A percentile compares a stretch with the other conserved stretches of the same genome.
phyloP scores from a whole-genome alignment of 176 grass and related monocot species.

The Secale cereale region DNA sequence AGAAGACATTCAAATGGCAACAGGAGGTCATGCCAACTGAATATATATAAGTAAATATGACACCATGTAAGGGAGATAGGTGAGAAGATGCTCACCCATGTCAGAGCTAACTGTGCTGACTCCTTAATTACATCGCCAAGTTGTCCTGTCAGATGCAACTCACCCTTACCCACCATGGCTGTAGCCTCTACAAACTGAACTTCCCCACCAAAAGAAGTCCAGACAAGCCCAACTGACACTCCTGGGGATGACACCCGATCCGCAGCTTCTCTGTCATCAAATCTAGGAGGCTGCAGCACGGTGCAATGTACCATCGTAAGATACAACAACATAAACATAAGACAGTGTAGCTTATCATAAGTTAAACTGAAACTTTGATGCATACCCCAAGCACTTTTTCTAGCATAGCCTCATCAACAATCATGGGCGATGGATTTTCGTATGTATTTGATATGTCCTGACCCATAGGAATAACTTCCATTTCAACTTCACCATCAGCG shows the following conservation, averaged over 20 bases:
- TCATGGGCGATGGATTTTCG: constrained; percentile 52
- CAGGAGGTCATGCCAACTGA: not conserved
- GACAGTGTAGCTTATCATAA: not conserved
- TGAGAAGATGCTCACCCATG: constrained; percentile 68
- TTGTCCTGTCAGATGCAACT: constrained; percentile 96
- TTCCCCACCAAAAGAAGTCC: constrained; percentile 93
- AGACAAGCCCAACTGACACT: constrained; percentile 89
- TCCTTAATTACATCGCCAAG: constrained; percentile 99
- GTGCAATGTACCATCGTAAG: constrained; percentile 10
- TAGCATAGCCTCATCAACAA: constrained; percentile 83
- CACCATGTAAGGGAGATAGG: not conserved
- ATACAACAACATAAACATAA: not conserved
- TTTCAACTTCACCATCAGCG: constrained; percentile 89
- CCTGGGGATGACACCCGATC: constrained; percentile 86
- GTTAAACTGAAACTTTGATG: constrained; percentile 5
- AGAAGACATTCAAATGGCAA: constrained; percentile 1
- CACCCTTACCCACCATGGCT: constrained; percentile 91
- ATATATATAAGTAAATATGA: not conserved
- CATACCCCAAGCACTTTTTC: constrained; percentile 99
- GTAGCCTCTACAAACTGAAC: constrained; percentile 96
- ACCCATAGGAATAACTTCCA: constrained; percentile 97
- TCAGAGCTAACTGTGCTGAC: constrained; percentile 95
- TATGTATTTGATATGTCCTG: constrained; percentile 84
- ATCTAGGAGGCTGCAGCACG: constrained; percentile 78
- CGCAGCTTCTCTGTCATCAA: constrained; percentile 84